These are phyloP conservation scores for Wickerhamomyces ciferrii DNA, from an alignment of 805 yeast species.

Conservation along the genomic window DNA sequence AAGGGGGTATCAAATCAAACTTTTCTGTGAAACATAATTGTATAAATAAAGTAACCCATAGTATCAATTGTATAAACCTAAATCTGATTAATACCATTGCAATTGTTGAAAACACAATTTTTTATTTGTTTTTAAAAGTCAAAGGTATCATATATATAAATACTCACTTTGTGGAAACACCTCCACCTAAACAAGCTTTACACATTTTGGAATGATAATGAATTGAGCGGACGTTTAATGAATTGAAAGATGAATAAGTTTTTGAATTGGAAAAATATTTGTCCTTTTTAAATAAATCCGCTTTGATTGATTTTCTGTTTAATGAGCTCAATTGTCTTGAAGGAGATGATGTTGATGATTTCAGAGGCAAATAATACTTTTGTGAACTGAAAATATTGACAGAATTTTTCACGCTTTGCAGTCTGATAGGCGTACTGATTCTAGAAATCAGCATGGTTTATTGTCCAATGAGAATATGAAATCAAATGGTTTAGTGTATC, in stretches of 20 bases:
- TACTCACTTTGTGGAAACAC: slow-evolving; percentile 15
- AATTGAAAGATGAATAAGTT: background rate
- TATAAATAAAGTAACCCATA: background rate
- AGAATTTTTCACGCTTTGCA: background rate
- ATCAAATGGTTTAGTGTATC: background rate
- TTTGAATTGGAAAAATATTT: background rate
- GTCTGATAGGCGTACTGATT: background rate
- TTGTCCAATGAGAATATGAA: background rate
- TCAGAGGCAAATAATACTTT: background rate
- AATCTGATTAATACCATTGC: background rate
- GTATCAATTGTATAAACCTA: background rate
- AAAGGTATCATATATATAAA: no score
- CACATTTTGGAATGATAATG: slow-evolving; percentile 8
- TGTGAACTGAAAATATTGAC: background rate
- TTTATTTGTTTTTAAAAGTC: no score
- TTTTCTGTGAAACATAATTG: background rate
- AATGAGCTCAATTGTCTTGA: background rate
- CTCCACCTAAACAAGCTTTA: slow-evolving; percentile 5
- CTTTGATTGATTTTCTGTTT: no score
- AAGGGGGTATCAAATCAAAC: background rate
- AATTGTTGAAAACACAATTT: no score
- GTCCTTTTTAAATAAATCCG: no score
- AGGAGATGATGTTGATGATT: background rate
- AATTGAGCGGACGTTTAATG: background rate
- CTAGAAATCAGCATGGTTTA: background rate